Evolutionary conservation across 441 rosid genomes (phyloP).

Genomic region (Eruca vesicaria): DNA sequence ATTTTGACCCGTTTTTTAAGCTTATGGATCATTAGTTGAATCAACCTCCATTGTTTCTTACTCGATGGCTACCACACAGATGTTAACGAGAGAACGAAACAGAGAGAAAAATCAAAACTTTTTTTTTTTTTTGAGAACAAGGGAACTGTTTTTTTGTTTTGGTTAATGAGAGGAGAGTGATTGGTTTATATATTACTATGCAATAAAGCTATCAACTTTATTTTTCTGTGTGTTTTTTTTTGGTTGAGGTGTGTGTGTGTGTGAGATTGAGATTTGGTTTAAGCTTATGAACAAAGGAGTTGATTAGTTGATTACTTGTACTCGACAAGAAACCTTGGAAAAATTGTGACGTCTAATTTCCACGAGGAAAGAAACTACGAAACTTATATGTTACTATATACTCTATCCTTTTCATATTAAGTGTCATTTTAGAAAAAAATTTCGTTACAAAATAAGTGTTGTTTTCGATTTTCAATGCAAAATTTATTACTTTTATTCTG

Average conservation of each 20-base stretch:
- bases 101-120: constrained; percentile 8
- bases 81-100: background rate
- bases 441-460: too few relatives aligned
- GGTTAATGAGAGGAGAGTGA: constrained; percentile 11
- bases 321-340: constrained; percentile 24
- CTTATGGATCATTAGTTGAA: constrained; percentile 11
- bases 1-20: constrained; percentile 31
- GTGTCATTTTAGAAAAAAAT: too few relatives aligned
- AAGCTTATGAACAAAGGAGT: constrained; percentile 27
- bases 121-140: constrained; percentile 15
- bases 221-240: background rate
- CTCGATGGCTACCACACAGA: background rate
- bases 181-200: constrained; percentile 5
- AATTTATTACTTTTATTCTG: too few relatives aligned
- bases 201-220: constrained; percentile 19
- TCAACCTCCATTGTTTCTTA: constrained; percentile 31
- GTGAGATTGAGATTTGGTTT: constrained; percentile 18
- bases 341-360: constrained; percentile 31
- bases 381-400: background rate
- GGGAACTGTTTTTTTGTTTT: constrained; percentile 13
- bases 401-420: too few relatives aligned
- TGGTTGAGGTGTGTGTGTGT: background rate
- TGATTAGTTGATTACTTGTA: constrained; percentile 29
- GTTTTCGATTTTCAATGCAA: too few relatives aligned
- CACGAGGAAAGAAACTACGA: constrained; percentile 4